These are phyloP conservation scores for Poteriospumella lacustris DNA, from an alignment of 108 stramenopile genomes.

Conservation along the genomic window DNA sequence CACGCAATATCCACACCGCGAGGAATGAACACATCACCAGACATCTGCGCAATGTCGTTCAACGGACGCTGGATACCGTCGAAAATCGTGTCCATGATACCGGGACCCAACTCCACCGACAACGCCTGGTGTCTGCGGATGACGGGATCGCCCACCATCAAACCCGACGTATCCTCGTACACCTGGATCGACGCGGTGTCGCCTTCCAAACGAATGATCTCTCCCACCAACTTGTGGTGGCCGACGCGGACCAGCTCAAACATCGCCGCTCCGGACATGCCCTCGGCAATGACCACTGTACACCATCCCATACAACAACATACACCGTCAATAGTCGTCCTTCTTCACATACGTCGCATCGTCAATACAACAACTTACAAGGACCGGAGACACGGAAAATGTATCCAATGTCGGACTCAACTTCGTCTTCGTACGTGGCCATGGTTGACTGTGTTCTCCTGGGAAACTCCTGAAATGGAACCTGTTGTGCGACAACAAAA, in stretches of 20 bases:
- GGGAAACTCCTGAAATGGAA: no score
- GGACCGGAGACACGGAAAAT: slow-evolving; percentile 84
- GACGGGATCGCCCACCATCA: slow-evolving; percentile 93
- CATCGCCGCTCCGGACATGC: slow-evolving; percentile 98
- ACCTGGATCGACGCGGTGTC: slow-evolving; percentile 95
- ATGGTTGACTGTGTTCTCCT: slow-evolving; percentile 11
- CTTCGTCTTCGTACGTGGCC: slow-evolving; percentile 55
- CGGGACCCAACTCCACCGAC: slow-evolving; percentile 94
- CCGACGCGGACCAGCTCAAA: slow-evolving; percentile 96
- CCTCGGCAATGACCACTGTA: slow-evolving; percentile 93
- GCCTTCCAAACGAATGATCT: slow-evolving; percentile 98
- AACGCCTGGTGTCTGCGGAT: slow-evolving; percentile 90
- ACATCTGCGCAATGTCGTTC: slow-evolving; percentile 64
- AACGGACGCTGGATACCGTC: slow-evolving; percentile 99
- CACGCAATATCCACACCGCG: slow-evolving; percentile 89
- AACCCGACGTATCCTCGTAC: slow-evolving; percentile 56
- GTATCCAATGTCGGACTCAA: slow-evolving; percentile 94
- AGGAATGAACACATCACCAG: slow-evolving; percentile 34
- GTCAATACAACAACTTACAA: slow-evolving; percentile 36
- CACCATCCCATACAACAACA: not conserved
- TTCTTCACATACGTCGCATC: no score
- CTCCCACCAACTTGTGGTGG: slow-evolving; percentile 95
- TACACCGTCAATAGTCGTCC: not conserved
- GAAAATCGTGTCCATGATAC: slow-evolving; percentile 99
- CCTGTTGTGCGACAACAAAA: no score